Evolutionary conservation across 2,329 filamentous ascomycete species (phyloP).

Genomic region (Pestalotiopsis sp.): DNA sequence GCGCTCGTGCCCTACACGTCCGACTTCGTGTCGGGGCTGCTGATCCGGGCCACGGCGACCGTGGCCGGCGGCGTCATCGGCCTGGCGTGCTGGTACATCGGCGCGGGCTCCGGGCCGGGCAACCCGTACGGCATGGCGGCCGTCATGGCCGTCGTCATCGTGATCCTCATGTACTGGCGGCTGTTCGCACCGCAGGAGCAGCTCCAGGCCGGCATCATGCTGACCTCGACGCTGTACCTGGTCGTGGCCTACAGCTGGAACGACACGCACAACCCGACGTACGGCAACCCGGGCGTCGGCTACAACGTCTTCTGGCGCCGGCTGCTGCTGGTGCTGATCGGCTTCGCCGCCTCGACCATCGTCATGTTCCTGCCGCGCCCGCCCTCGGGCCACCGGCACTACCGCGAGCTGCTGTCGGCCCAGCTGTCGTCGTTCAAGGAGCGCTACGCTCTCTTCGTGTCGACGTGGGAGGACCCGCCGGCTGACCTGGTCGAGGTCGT

Average conservation of each 20-base stretch:
- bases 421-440: slow-evolving; percentile 3
- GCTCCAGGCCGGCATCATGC: slow-evolving; percentile 1
- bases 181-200: slow-evolving; percentile 5
- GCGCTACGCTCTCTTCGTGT: slow-evolving; percentile 1
- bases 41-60: background rate
- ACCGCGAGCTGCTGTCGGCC: background rate
- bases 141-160: slow-evolving; percentile 3
- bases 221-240: slow-evolving; percentile 1
- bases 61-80: slow-evolving; percentile 6
- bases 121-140: slow-evolving; percentile 8
- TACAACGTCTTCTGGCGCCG: slow-evolving; percentile 8
- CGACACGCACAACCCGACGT: slow-evolving; percentile 3
- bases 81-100: slow-evolving; percentile 6
- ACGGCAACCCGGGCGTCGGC: slow-evolving; percentile 5
- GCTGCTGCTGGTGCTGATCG: slow-evolving; percentile 1
- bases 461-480: background rate
- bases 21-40: background rate
- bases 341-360: slow-evolving; percentile 1
- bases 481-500: background rate
- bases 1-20: slow-evolving; percentile 5
- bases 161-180: background rate
- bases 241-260: slow-evolving; percentile 7
- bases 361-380: slow-evolving; percentile 5
- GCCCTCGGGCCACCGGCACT: background rate
- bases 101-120: background rate